Evolutionary conservation across 1,139 yeast species (phyloP), one percentile per base, ranked within the genome.

Genomic region (Yamadazyma jaroonii): DNA sequence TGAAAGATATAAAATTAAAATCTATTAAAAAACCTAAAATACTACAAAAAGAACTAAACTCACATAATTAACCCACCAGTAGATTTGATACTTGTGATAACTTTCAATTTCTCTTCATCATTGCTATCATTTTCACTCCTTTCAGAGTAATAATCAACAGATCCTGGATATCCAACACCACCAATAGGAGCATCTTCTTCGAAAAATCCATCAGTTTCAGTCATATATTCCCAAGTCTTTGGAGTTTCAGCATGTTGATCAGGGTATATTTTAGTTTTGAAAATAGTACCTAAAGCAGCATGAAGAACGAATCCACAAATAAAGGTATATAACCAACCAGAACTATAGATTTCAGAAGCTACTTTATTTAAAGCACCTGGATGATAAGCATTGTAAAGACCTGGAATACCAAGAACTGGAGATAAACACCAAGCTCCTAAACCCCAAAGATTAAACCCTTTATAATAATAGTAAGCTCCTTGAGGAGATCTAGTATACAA

Each of bases 151-250:
- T 35, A 38, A 12, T 37, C 42, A 9, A 48, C 42, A 20, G 33
- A 36, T 7, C 50, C 46, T 11, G 49, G 49, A 29, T 40, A 41
- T 5, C 53, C 53, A 13, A 48, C 52, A 13, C 46, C 46, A 33
- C 42, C 42, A 8, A 49, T 48, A 7, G 48, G 43, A 2, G 36
- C 38, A 36, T 49, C 53, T 10, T 44, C 48, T 32, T 45, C 51
- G 29, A 49, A 49, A 33, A 49, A 49, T 3, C 53, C 53, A 29
- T 49, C 52, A 3, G 51, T 43, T 2, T 14, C 29, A 3, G 50
- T 45, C 53, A 49, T 49, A 26, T 42, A 48, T 31, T 49, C 53
- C 50, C 50, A 49, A 13, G 50, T 44, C 27, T 37, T 46, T n/a
- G 53, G 52, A 21, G 45, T 35, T 21, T 46, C 49, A 9, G 20